phyloP scores from a whole-genome alignment of 2,329 filamentous ascomycete species.

The Colletotrichum sp. region DNA sequence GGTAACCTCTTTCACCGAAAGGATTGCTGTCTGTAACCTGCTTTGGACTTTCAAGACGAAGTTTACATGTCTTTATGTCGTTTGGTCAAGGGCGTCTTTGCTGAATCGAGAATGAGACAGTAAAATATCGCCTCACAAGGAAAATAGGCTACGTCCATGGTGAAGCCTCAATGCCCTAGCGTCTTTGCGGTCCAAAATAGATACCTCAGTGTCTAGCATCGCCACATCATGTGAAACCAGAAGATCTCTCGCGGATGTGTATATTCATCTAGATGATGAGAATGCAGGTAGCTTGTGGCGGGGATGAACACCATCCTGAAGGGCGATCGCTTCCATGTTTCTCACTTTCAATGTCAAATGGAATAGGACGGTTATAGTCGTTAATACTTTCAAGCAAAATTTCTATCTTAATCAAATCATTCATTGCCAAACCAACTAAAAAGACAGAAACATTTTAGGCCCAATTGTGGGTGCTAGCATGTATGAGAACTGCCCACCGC shows the following conservation, averaged over 20 bases:
- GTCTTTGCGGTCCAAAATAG: too few relatives aligned
- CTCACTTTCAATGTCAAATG: neutral
- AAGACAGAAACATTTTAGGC: neutral
- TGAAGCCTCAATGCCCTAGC: too few relatives aligned
- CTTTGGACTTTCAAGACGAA: neutral
- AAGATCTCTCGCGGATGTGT: too few relatives aligned
- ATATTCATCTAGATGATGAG: too few relatives aligned
- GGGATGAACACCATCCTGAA: neutral
- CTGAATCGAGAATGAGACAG: fast-evolving
- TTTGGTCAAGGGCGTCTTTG: neutral
- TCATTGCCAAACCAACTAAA: neutral
- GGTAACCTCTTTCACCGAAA: fast-evolving
- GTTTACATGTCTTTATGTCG: fast-evolving
- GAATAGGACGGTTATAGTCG: fast-evolving
- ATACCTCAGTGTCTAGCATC: too few relatives aligned
- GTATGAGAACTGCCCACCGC: neutral
- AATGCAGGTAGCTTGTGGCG: too few relatives aligned
- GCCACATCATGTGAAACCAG: too few relatives aligned
- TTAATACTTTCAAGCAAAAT: fast-evolving
- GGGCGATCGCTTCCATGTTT: neutral
- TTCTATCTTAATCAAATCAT: neutral
- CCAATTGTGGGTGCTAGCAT: neutral
- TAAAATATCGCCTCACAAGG: neutral
- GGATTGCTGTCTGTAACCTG: fast-evolving
- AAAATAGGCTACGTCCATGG: neutral